Evolutionary conservation across 345 rosid genomes (phyloP).

Genomic region (Heritiera fomes): DNA sequence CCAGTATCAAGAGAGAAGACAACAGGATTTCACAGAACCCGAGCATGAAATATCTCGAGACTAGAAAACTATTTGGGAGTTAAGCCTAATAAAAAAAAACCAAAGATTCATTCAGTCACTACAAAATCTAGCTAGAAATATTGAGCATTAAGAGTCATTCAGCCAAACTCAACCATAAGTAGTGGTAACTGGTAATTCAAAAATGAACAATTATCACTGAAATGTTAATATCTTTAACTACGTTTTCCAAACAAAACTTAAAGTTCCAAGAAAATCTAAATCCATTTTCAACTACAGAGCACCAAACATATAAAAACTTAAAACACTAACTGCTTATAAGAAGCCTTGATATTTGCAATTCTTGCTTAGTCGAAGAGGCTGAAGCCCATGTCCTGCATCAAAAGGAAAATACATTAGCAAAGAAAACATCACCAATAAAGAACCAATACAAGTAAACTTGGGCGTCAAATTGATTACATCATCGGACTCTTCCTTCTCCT

Average conservation of each 20-base stretch:
- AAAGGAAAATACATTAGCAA: background rate
- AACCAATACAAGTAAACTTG: background rate
- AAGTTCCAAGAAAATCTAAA: slow-evolving; percentile 19
- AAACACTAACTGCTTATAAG: slow-evolving; percentile 7
- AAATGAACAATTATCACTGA: background rate
- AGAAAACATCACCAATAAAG: background rate
- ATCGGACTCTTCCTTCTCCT: slow-evolving; percentile 81
- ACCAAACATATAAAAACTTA: slow-evolving; percentile 16
- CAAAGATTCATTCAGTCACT: background rate
- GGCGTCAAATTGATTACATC: slow-evolving; percentile 41
- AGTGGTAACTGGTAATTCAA: background rate
- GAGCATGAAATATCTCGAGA: background rate
- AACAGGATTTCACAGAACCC: background rate
- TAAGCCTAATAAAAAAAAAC: background rate
- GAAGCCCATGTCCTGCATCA: slow-evolving; percentile 81
- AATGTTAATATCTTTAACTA: slow-evolving; percentile 19
- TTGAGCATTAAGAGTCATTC: background rate
- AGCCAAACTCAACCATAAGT: background rate
- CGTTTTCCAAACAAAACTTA: slow-evolving; percentile 31
- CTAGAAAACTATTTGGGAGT: background rate
- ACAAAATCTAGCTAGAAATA: background rate
- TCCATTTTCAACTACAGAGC: slow-evolving; percentile 32
- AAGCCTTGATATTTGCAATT: slow-evolving; percentile 23
- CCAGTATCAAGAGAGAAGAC: background rate
- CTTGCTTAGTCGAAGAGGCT: slow-evolving; percentile 64